A percentile compares a stretch with the other conserved stretches of the same genome.
Evolutionary conservation across 73 alveolate species (phyloP).

Genomic region (Stentor coeruleus): DNA sequence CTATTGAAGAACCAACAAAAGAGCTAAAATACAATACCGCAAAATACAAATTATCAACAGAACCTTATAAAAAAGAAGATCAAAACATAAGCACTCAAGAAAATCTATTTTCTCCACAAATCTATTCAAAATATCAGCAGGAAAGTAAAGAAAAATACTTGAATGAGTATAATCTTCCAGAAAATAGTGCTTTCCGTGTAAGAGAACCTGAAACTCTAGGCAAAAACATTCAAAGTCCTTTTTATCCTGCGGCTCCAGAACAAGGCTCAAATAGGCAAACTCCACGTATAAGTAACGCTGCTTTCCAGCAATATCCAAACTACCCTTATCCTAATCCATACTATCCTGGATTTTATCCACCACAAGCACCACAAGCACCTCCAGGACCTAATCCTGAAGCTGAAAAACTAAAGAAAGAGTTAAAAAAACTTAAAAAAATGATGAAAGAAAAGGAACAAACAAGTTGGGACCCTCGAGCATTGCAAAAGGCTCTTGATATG

Average conservation of each 20-base stretch:
- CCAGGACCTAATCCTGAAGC: not conserved
- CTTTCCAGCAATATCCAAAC: not conserved
- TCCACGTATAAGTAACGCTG: not conserved
- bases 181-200: too few species aligned
- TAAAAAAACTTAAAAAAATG: conserved; percentile 4
- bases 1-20: not conserved
- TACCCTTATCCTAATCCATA: conserved; percentile 3
- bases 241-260: too few species aligned
- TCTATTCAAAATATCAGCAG: too few species aligned
- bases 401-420: not conserved
- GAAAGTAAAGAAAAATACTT: not conserved
- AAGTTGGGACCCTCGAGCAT: not conserved
- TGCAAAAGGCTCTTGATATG: not conserved
- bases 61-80: not conserved
- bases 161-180: not conserved
- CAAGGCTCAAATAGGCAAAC: too few species aligned
- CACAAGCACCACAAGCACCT: not conserved
- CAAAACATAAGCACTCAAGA: not conserved
- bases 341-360: not conserved
- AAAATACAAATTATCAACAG: not conserved
- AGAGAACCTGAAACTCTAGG: too few species aligned
- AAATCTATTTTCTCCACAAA: not conserved
- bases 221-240: too few species aligned
- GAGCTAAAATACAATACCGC: not conserved
- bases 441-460: not conserved